Evolutionary conservation across 768 basidiomycete species (phyloP).

Genomic region (Russula compacta): DNA sequence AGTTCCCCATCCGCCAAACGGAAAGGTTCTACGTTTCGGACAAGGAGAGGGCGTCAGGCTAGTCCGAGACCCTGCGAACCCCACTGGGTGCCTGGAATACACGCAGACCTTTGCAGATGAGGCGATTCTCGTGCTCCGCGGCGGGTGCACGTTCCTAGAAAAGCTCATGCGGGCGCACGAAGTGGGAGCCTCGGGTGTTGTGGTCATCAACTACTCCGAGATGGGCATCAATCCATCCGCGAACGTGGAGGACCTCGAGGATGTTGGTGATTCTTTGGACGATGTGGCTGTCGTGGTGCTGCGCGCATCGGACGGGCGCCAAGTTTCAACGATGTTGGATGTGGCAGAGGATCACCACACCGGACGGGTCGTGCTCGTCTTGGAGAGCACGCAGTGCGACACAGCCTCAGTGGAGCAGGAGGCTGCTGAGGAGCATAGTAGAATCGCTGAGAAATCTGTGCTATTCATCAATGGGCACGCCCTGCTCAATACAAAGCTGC

Average conservation of each 20-base stretch:
- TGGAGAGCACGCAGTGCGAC: constrained; percentile 29
- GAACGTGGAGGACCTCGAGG: constrained; percentile 44
- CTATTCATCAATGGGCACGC: constrained; percentile 73
- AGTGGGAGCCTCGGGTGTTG: constrained; percentile 67
- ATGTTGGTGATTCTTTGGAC: constrained; percentile 43
- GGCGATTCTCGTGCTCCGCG: constrained; percentile 59
- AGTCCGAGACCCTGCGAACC: constrained; percentile 42
- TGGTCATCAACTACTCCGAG: constrained; percentile 65
- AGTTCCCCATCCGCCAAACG: constrained; percentile 20
- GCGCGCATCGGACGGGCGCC: constrained; percentile 40
- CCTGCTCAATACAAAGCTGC: constrained; percentile 63
- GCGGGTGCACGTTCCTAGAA: constrained; percentile 80
- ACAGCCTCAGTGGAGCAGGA: constrained; percentile 19
- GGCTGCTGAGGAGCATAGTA: constrained; percentile 20
- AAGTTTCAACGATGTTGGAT: constrained; percentile 48
- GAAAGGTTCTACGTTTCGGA: constrained; percentile 36
- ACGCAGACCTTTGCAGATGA: constrained; percentile 37
- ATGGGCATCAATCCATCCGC: constrained; percentile 57
- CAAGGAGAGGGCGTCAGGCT: constrained; percentile 47
- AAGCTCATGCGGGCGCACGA: constrained; percentile 64
- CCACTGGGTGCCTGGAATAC: constrained; percentile 53
- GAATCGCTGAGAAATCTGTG: constrained; percentile 34
- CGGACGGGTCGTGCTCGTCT: constrained; percentile 42
- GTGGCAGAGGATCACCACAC: constrained; percentile 37
- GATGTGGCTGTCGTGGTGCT: constrained; percentile 55